These are phyloP conservation scores for Ascomycota sp. DNA, from an alignment of 2,329 filamentous ascomycete species.

Conservation along the genomic window DNA sequence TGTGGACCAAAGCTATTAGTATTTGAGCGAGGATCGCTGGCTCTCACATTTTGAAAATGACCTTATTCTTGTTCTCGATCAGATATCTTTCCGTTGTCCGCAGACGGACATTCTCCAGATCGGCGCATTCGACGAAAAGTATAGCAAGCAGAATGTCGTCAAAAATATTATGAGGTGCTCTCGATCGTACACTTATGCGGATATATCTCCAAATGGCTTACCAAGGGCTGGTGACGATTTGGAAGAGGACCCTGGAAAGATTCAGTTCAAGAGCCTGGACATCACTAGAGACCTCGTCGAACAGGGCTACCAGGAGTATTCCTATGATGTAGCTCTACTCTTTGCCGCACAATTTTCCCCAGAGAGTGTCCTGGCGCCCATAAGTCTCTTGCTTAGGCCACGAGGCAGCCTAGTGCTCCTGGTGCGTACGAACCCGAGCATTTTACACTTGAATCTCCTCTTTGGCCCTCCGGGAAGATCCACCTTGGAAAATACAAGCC, in stretches of 20 bases:
- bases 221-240: too few species aligned
- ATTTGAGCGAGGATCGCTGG: not conserved
- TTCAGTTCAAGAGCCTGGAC: not conserved
- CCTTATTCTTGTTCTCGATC: not conserved
- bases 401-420: not conserved
- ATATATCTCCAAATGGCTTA: too few species aligned
- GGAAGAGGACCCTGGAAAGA: not conserved
- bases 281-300: not conserved
- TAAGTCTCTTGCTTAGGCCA: not conserved
- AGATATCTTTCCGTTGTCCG: not conserved
- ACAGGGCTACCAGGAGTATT: not conserved
- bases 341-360: not conserved
- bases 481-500: not conserved
- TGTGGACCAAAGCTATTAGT: not conserved
- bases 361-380: not conserved
- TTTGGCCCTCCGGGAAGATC: not conserved
- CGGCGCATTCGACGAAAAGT: not conserved
- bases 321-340: not conserved
- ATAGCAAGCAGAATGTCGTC: too few species aligned
- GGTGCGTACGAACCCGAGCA: not conserved
- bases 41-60: not conserved
- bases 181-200: not conserved
- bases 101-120: not conserved
- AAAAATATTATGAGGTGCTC: too few species aligned
- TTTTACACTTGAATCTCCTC: not conserved